Percentiles rank a stretch among this genome's conserved stretches.
phyloP scores from a whole-genome alignment of 2,329 filamentous ascomycete species.

The Sphaerostilbella broomeana region DNA sequence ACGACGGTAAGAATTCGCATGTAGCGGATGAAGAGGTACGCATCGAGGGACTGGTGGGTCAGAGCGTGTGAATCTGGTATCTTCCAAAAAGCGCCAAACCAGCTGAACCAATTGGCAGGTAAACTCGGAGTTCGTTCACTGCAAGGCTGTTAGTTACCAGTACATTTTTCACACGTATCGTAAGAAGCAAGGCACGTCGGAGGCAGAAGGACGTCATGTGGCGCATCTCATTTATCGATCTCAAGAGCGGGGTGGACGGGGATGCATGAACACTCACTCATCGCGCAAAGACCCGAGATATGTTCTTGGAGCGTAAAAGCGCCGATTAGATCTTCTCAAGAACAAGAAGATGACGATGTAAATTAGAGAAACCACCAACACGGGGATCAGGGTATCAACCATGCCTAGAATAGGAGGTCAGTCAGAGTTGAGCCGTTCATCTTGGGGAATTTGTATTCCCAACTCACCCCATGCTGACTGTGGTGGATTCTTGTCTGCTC shows the following conservation, averaged over 20 bases:
- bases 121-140: conserved; percentile 52
- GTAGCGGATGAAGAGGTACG: conserved; percentile 82
- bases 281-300: conserved; percentile 43
- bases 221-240: too few relatives aligned
- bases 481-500: conserved; percentile 18
- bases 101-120: conserved; percentile 52
- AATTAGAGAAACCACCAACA: conserved; percentile 40
- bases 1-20: conserved; percentile 70
- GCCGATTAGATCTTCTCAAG: conserved; percentile 39
- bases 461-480: conserved; percentile 31
- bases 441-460: not conserved
- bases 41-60: conserved; percentile 81
- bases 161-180: not conserved
- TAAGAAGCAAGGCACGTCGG: too few relatives aligned
- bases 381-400: conserved; percentile 48
- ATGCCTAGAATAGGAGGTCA: conserved; percentile 25
- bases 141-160: conserved; percentile 14
- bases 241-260: not conserved
- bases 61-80: conserved; percentile 70
- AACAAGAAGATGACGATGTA: conserved; percentile 47
- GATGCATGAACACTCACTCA: conserved; percentile 33
- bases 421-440: not conserved
- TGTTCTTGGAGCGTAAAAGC: conserved; percentile 51
- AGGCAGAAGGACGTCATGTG: not conserved
- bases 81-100: conserved; percentile 57